Evolutionary conservation across 1,284 basidiomycete species (phyloP).

Genomic region (Trichosporon sp.): DNA sequence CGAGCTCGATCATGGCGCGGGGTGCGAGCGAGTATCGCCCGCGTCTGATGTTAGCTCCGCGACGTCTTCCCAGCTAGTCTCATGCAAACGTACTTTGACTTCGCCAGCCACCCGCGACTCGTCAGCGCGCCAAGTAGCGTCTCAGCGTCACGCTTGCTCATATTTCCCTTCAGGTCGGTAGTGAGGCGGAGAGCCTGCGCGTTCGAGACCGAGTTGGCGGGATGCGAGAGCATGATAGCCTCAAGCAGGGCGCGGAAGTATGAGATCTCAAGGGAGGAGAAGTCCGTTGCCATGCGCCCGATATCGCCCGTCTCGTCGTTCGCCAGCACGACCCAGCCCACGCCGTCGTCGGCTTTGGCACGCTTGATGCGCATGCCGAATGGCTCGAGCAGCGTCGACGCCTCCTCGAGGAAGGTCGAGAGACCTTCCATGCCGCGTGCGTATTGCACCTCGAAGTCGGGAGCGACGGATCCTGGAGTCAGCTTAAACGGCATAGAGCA

Average conservation of each 20-base stretch:
- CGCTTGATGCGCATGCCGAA: conserved; percentile 43
- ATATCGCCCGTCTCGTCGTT: conserved; percentile 47
- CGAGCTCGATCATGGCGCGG: conserved; percentile 49
- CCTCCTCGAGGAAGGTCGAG: conserved; percentile 39
- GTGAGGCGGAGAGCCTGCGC: conserved; percentile 40
- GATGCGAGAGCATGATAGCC: conserved; percentile 50
- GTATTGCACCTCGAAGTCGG: conserved; percentile 38
- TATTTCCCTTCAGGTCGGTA: conserved; percentile 31
- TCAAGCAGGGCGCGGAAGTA: conserved; percentile 48
- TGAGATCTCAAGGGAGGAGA: conserved; percentile 48
- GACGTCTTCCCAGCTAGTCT: background rate
- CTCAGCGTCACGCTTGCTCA: conserved; percentile 43
- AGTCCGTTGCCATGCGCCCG: conserved; percentile 46
- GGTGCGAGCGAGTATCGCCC: conserved; percentile 49
- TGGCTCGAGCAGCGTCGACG: conserved; percentile 41
- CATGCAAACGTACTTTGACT: conserved; percentile 45
- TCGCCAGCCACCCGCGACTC: conserved; percentile 48
- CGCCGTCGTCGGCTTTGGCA: conserved; percentile 41
- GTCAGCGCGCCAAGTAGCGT: conserved; percentile 43
- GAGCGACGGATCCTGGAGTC: conserved; percentile 35
- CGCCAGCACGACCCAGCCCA: conserved; percentile 45
- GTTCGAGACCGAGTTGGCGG: conserved; percentile 50
- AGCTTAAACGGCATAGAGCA: background rate
- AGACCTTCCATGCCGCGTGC: conserved; percentile 36
- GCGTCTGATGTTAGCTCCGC: conserved; percentile 36